A percentile compares a stretch with the other conserved stretches of the same genome.
These are phyloP conservation scores for Colletotrichum destructivum DNA, from an alignment of 2,329 filamentous ascomycete species.

Conservation along the genomic window DNA sequence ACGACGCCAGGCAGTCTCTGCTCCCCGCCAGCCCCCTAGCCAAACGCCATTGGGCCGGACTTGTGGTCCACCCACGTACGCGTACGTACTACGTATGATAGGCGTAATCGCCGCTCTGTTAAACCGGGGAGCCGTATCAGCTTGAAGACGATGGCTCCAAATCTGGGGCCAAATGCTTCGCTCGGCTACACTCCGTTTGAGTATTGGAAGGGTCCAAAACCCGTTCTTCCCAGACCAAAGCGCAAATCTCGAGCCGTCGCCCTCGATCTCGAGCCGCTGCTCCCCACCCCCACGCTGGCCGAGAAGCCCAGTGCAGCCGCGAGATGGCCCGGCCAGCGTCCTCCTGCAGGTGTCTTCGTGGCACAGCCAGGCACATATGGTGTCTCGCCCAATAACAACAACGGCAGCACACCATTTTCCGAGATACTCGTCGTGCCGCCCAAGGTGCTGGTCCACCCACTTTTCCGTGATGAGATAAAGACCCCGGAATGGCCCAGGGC, in stretches of 20 bases:
- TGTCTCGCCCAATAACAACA: constrained; percentile 25
- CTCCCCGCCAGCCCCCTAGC: constrained; percentile 14
- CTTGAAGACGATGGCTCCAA: constrained; percentile 37
- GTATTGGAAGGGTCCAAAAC: constrained; percentile 47
- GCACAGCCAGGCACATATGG: constrained; percentile 35
- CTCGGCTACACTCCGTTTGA: constrained; percentile 47
- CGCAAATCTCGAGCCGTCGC: constrained; percentile 31
- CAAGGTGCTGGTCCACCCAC: constrained; percentile 38
- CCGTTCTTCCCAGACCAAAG: constrained; percentile 33
- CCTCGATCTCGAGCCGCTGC: constrained; percentile 33
- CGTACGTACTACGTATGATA: constrained; percentile 37
- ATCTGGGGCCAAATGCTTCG: constrained; percentile 33
- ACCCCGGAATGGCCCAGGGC: constrained; percentile 38
- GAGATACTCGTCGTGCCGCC: constrained; percentile 40
- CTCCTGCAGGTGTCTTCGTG: constrained; percentile 29
- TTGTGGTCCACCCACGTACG: constrained; percentile 32
- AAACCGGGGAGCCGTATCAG: constrained; percentile 38
- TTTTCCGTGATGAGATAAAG: constrained; percentile 41
- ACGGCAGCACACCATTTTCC: constrained; percentile 28
- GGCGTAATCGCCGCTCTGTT: constrained; percentile 34
- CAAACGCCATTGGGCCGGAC: constrained; percentile 28
- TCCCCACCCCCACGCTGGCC: constrained; percentile 32
- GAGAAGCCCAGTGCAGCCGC: constrained; percentile 24
- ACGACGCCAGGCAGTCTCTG: neutral
- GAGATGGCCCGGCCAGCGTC: constrained; percentile 35